Evolutionary conservation across 805 yeast genomes (phyloP).

Genomic region (Ascoidea rubescens): DNA sequence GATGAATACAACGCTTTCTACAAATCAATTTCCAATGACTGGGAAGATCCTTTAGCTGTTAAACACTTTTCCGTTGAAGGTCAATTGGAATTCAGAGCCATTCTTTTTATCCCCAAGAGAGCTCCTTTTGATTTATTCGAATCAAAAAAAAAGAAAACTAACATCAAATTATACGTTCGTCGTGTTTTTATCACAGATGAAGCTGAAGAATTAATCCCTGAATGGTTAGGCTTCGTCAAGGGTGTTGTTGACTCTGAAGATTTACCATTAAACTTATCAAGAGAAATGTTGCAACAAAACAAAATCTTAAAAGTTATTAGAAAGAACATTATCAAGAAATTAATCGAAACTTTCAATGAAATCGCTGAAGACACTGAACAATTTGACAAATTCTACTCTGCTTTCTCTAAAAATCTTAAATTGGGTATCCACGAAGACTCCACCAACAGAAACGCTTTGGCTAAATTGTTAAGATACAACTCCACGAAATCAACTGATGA

Average conservation of each 20-base stretch:
- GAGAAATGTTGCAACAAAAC: conserved; percentile 99
- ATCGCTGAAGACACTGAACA: conserved; percentile 98
- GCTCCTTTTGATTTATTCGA: conserved; percentile 98
- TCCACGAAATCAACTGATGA: conserved; percentile 94
- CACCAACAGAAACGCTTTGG: conserved; percentile 90
- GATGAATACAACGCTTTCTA: conserved; percentile 99
- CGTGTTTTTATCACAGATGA: conserved; percentile 99
- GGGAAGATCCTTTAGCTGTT: conserved; percentile 99
- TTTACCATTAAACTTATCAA: conserved; percentile 97
- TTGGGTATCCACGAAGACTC: conserved; percentile 98
- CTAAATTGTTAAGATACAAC: conserved; percentile 93
- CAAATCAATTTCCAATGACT: conserved; percentile 97
- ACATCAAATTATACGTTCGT: conserved; percentile 97
- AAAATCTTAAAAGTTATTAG: conserved; percentile 98
- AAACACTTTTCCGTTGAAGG: conserved; percentile 99
- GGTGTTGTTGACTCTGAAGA: conserved; percentile 99
- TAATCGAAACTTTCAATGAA: conserved; percentile 97
- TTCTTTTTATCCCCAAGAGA: conserved; percentile 94
- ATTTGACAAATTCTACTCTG: conserved; percentile 96
- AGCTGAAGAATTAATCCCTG: conserved; percentile 98
- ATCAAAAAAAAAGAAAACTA: conserved; percentile 97
- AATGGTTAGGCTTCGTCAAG: conserved; percentile 92
- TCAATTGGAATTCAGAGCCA: conserved; percentile 98
- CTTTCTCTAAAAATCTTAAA: conserved; percentile 95
- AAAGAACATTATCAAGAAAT: conserved; percentile 97